phyloP scores from a whole-genome alignment of 768 basidiomycete species.

The Russula griseocarnosa region DNA sequence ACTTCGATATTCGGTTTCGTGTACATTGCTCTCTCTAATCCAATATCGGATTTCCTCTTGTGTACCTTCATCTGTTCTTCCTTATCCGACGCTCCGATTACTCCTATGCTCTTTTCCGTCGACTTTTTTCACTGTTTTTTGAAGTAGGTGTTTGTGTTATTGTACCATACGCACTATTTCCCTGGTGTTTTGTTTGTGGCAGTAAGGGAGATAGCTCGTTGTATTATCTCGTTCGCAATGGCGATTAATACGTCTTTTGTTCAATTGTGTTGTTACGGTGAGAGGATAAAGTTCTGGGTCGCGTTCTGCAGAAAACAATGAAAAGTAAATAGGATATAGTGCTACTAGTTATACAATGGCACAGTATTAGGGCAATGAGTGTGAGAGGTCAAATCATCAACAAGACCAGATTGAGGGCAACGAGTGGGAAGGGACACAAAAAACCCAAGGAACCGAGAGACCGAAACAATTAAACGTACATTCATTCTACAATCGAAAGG shows the following conservation, averaged over 20 bases:
- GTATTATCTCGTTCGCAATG: conserved; percentile 24
- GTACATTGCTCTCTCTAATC: not conserved
- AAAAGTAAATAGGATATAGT: conserved; percentile 17
- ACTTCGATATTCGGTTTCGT: conserved; percentile 8
- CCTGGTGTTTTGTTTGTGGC: not conserved
- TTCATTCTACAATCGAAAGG: not conserved
- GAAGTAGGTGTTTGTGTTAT: conserved; percentile 10
- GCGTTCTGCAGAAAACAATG: not conserved
- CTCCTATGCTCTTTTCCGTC: conserved; percentile 16
- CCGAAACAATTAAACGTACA: not conserved
- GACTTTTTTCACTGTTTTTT: conserved; percentile 1
- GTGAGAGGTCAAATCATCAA: conserved; percentile 7
- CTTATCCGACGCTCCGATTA: conserved; percentile 1
- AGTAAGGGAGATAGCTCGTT: conserved; percentile 13
- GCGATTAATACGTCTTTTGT: conserved; percentile 12
- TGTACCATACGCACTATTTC: conserved; percentile 20
- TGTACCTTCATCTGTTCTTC: conserved; percentile 1
- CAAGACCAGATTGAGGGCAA: not conserved
- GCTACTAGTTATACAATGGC: conserved; percentile 19
- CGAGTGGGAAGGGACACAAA: not conserved
- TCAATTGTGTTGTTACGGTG: not conserved
- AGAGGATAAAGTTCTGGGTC: not conserved
- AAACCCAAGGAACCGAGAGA: not conserved
- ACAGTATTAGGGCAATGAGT: conserved; percentile 4
- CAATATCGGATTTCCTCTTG: not conserved